phyloP scores from a whole-genome alignment of 768 basidiomycete genomes.

The Gelatoporia subvermispora region DNA sequence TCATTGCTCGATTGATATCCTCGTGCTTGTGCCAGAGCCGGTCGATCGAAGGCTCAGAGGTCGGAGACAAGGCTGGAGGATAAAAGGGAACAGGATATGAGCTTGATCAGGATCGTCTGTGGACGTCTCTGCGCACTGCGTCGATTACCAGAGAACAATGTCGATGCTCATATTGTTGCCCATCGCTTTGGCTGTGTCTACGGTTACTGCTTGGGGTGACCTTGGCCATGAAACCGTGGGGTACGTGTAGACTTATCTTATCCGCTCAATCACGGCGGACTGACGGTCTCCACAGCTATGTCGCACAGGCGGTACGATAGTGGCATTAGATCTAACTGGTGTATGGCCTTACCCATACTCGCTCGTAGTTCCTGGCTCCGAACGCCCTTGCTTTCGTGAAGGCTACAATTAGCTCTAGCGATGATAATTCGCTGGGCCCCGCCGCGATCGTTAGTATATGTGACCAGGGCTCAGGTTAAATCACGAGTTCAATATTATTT shows the following conservation, averaged over 20 bases:
- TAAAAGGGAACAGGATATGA: no score
- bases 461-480: not conserved
- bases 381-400: constrained; percentile 45
- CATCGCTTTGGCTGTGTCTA: not conserved
- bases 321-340: not conserved
- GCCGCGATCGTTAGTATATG: constrained; percentile 38
- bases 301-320: constrained; percentile 9
- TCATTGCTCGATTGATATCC: no score
- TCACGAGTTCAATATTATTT: not conserved
- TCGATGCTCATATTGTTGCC: not conserved
- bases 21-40: no score
- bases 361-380: constrained; percentile 40
- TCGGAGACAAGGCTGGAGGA: no score
- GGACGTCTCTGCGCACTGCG: no score
- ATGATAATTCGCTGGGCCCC: constrained; percentile 41
- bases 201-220: constrained; percentile 18
- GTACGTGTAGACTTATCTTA: constrained; percentile 7
- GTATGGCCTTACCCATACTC: no score
- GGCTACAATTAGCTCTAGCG: constrained; percentile 38
- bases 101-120: no score
- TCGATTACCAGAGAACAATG: no score
- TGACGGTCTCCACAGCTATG: constrained; percentile 1
- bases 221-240: constrained; percentile 22
- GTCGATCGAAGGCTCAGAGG: no score
- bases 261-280: not conserved